Base-by-base conservation (phyloP, 139 green algal genomes). In the Chlamydomonas sphaeroides region DNA sequence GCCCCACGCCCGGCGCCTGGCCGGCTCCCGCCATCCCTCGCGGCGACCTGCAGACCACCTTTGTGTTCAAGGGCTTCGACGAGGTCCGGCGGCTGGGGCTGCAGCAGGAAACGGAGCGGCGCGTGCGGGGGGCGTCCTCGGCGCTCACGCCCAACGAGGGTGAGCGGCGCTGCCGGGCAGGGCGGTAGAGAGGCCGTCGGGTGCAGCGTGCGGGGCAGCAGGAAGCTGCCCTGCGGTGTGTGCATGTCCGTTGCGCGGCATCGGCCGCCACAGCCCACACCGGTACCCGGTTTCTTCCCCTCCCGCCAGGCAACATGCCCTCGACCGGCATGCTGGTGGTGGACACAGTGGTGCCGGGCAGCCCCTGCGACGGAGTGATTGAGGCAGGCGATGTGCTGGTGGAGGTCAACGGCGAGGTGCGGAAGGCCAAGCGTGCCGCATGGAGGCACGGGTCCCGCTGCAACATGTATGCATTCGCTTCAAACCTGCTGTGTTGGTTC, bases 1-100 rank as follows among this genome's bases (percentile, higher is more conserved):
- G 69, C 41, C 42, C n/a, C 33, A 32, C 77, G 35, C 62, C 45
- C 35, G 5, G 59, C 42, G 72, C 30, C n/a, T 95, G 90, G 90
- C 75, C 42, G 14, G 85, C 84, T 0, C 67, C 88, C 0, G 35
- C 51, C 41, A 91, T 98, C 17, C 89, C 92, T 0, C 74, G 94
- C 0, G 95, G 93, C 80, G 90, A 94, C 75, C 72, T 92, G 45
- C 91, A 97, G 83, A 92, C 91, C 36, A 97, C 92, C 2, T 98
- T 98, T 65, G 26, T 93, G 35, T 98, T 98, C 90, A 96, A 95
- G 71, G 96, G 96, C 5, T 98, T 98, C 87, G 96, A 98, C 61
- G 96, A 98, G 51, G 81, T 94, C 49, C 87, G 93, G 51, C 90
- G 96, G 0, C 87, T 98, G 66, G 96, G 96, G 1, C 84, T 98